Evolutionary conservation across 192 early-diverging fungal species (phyloP).

Genomic region (Allomyces macrogynus): DNA sequence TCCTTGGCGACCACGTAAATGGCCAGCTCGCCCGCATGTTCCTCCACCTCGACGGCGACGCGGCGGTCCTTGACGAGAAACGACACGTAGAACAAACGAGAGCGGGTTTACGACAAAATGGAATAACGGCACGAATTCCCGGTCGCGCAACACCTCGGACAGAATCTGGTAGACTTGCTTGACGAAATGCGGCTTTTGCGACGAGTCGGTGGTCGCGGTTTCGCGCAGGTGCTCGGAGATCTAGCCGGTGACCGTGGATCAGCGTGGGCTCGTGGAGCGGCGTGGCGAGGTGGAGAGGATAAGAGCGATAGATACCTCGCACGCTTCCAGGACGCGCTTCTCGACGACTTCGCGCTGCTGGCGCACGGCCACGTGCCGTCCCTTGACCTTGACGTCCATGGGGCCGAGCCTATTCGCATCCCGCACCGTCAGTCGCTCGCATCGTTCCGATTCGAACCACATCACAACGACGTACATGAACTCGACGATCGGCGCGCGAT

Average conservation of each 20-base stretch:
- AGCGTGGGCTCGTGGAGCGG: no score
- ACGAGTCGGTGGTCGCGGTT: conserved; percentile 58
- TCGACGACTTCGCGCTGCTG: neutral
- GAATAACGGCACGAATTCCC: conserved; percentile 36
- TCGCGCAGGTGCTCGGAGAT: conserved; percentile 27
- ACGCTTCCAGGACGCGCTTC: neutral
- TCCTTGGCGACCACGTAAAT: neutral
- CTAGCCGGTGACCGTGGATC: no score
- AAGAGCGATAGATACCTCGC: no score
- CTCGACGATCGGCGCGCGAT: conserved; percentile 40
- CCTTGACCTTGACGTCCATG: conserved; percentile 37
- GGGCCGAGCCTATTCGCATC: conserved; percentile 36
- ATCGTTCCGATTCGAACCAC: neutral
- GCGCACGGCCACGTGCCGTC: conserved; percentile 9
- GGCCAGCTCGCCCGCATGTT: neutral
- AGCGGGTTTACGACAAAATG: conserved; percentile 72
- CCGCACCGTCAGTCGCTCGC: no score
- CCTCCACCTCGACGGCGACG: conserved; percentile 48
- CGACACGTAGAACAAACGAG: conserved; percentile 88
- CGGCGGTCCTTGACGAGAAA: conserved; percentile 76
- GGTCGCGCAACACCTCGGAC: conserved; percentile 28
- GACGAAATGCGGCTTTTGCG: conserved; percentile 75
- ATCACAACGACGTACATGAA: conserved; percentile 38
- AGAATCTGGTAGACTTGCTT: conserved; percentile 39
- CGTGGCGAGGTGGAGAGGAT: no score